phyloP scores from a whole-genome alignment of 768 basidiomycete species.

The Amanita thiersii region DNA sequence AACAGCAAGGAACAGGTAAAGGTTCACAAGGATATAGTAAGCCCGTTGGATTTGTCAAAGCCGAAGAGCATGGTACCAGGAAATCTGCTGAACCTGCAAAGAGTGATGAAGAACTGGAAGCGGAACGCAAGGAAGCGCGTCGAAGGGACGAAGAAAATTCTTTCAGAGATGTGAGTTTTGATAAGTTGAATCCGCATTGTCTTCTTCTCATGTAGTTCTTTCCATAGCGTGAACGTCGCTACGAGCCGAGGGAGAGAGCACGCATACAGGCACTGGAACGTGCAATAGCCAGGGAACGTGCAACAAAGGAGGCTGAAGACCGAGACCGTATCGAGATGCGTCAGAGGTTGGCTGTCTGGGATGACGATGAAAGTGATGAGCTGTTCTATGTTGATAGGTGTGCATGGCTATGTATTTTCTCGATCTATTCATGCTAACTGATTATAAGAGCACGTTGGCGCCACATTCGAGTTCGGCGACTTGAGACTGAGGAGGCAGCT shows the following conservation, averaged over 20 bases:
- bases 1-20: constrained; percentile 50
- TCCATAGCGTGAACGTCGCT: constrained; percentile 84
- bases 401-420: constrained; percentile 15
- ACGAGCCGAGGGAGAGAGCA: constrained; percentile 81
- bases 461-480: constrained; percentile 56
- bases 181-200: constrained; percentile 1
- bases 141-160: constrained; percentile 76
- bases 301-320: constrained; percentile 69
- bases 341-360: constrained; percentile 78
- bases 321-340: constrained; percentile 76
- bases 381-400: constrained; percentile 88
- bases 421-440: neutral
- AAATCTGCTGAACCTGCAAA: constrained; percentile 18
- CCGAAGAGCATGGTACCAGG: constrained; percentile 31
- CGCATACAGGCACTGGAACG: constrained; percentile 75
- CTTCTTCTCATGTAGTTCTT: constrained; percentile 6
- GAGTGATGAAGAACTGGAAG: constrained; percentile 86
- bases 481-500: constrained; percentile 72
- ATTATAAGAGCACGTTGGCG: constrained; percentile 78
- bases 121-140: constrained; percentile 68
- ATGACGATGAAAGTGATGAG: constrained; percentile 91
- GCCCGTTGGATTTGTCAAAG: constrained; percentile 79
- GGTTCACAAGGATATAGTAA: constrained; percentile 72
- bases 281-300: constrained; percentile 62
- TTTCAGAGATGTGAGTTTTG: constrained; percentile 70